phyloP scores from a whole-genome alignment of 345 rosid genomes.

The Populus ilicifolia region DNA sequence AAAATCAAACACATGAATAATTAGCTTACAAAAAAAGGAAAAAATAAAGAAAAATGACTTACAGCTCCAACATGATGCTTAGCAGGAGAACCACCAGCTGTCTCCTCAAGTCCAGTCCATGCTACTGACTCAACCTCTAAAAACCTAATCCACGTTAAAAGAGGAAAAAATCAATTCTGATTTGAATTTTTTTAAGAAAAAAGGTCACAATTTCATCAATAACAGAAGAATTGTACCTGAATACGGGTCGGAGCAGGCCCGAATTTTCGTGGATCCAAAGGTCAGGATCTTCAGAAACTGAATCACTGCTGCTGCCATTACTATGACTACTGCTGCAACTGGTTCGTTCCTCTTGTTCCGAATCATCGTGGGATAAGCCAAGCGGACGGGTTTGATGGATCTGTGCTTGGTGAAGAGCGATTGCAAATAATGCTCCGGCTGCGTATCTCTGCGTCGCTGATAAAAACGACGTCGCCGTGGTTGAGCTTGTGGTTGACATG shows the following conservation, averaged over 20 bases:
- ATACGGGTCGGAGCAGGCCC: constrained; percentile 77
- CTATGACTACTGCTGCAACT: constrained; percentile 36
- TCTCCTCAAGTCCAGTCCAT: constrained; percentile 88
- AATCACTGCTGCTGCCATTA: constrained; percentile 57
- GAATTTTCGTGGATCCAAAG: constrained; percentile 81
- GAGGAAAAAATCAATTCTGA: background rate
- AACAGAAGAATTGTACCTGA: constrained; percentile 43
- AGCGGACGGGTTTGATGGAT: constrained; percentile 70
- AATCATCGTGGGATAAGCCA: constrained; percentile 36
- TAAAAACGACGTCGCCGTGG: constrained; percentile 41
- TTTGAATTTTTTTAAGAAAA: too few relatives aligned
- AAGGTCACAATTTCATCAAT: background rate
- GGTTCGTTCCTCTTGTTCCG: constrained; percentile 35
- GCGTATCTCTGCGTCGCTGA: constrained; percentile 73
- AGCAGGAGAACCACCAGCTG: constrained; percentile 69
- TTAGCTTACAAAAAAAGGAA: background rate
- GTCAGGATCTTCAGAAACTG: constrained; percentile 70
- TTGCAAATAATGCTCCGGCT: constrained; percentile 71
- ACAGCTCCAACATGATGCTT: constrained; percentile 86
- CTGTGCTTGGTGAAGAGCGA: constrained; percentile 86
- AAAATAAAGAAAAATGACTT: constrained; percentile 26
- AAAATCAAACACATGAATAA: background rate
- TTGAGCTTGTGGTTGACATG: too few relatives aligned
- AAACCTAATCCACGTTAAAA: constrained; percentile 37
- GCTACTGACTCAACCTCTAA: constrained; percentile 64